Conservation (phyloP, 148 eudicot species). For the Camellia lanceoleosa region DNA sequence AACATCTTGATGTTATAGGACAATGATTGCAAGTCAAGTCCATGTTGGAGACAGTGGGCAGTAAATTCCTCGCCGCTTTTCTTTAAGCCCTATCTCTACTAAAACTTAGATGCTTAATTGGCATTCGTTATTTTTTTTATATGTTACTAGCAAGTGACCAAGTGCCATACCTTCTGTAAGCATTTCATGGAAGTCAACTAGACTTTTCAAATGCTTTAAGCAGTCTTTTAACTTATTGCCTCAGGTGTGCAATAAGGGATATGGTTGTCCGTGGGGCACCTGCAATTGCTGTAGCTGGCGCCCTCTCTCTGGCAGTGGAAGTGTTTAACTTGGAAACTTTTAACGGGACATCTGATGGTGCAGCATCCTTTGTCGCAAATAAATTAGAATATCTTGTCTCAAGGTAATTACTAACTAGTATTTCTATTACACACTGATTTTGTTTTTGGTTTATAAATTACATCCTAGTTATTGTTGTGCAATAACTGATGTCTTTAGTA, state of each 20-base stretch:
- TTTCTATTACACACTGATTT: neutral
- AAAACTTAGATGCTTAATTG: too few species aligned
- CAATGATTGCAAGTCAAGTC: neutral
- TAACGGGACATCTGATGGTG: slow-evolving; percentile 56
- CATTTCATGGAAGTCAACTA: neutral
- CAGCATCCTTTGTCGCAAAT: slow-evolving; percentile 48
- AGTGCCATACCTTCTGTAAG: neutral
- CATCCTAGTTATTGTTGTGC: neutral
- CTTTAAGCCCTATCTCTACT: neutral
- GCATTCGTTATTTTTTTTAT: too few species aligned
- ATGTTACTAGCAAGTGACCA: too few species aligned
- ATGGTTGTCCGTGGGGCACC: slow-evolving; percentile 99
- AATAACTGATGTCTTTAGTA: slow-evolving; percentile 2
- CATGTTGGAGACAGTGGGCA: neutral
- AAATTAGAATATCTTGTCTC: slow-evolving; percentile 90
- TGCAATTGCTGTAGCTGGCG: slow-evolving; percentile 96
- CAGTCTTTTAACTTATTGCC: slow-evolving; percentile 9
- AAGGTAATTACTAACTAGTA: slow-evolving; percentile 45
- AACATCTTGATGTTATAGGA: neutral
- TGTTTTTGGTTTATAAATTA: neutral
- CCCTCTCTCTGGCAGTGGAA: slow-evolving; percentile 91
- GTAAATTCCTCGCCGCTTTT: neutral
- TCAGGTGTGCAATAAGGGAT: slow-evolving; percentile 82
- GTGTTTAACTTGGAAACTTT: slow-evolving; percentile 45
- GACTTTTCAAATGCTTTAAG: neutral